A percentile compares a stretch with the other conserved stretches of the same genome.
These are phyloP conservation scores for Dryadomyces quercivorus DNA, from an alignment of 2,329 filamentous ascomycete species.

Conservation along the genomic window DNA sequence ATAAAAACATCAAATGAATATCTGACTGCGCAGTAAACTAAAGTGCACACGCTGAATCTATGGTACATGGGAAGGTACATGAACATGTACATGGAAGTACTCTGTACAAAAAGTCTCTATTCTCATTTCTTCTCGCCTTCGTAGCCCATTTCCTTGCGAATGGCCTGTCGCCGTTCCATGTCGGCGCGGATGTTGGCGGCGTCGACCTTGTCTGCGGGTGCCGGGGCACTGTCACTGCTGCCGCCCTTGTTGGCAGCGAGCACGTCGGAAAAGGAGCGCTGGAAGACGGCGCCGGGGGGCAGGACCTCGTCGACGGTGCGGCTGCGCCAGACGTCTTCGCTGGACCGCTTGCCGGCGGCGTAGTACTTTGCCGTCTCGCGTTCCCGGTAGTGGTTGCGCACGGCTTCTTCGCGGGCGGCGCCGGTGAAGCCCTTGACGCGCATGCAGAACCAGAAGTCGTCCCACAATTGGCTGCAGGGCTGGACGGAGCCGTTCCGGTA, in stretches of 20 bases:
- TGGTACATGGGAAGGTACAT: no score
- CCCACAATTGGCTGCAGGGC: conserved; percentile 74
- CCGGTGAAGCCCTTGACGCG: conserved; percentile 53
- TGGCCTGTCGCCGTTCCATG: conserved; percentile 22
- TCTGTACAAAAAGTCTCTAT: no score
- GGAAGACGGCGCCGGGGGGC: conserved; percentile 32
- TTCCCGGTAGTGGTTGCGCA: conserved; percentile 56
- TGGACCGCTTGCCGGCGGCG: conserved; percentile 51
- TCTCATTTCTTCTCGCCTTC: conserved; percentile 3
- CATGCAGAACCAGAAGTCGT: conserved; percentile 98
- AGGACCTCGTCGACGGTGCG: conserved; percentile 45
- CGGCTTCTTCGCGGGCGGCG: conserved; percentile 42
- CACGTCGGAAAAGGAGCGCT: conserved; percentile 13
- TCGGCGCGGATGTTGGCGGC: conserved; percentile 29
- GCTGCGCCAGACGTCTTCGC: conserved; percentile 82
- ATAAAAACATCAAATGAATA: conserved; percentile 7
- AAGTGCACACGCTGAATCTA: conserved; percentile 1
- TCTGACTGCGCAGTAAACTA: no score
- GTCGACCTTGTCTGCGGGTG: conserved; percentile 18
- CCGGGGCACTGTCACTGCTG: conserved; percentile 9
- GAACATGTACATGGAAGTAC: no score
- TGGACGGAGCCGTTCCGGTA: conserved; percentile 75
- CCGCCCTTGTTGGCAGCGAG: conserved; percentile 23
- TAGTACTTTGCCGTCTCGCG: conserved; percentile 59
- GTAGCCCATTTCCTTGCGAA: conserved; percentile 22